phyloP scores from a whole-genome alignment of 108 stramenopile genomes.

The Skeletonema tropicum region DNA sequence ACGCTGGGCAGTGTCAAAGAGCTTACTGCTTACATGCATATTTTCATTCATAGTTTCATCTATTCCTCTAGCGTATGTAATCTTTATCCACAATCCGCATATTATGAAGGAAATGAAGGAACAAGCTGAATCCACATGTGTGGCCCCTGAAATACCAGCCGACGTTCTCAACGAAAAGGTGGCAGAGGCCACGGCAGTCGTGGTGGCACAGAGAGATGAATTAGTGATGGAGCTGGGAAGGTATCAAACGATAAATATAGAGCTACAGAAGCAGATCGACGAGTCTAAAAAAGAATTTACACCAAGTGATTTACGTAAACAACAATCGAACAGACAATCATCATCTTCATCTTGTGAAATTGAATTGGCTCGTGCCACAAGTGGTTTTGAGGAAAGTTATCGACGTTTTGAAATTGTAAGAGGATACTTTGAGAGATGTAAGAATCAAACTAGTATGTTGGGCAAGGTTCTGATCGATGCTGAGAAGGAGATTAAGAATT shows the following conservation, averaged over 20 bases:
- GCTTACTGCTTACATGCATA: neutral
- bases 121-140: neutral
- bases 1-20: neutral
- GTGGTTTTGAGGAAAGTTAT: constrained; percentile 4
- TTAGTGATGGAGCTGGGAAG: neutral
- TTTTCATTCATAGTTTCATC: constrained; percentile 1
- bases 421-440: neutral
- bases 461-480: neutral
- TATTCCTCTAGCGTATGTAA: neutral
- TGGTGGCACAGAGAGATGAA: neutral
- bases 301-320: neutral
- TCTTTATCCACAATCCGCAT: neutral
- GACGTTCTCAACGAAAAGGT: neutral
- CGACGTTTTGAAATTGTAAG: neutral
- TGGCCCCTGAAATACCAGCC: neutral
- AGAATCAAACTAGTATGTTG: neutral
- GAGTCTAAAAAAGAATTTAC: neutral
- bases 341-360: too few species aligned
- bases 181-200: neutral
- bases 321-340: too few species aligned
- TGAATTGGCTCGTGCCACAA: neutral
- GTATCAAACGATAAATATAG: neutral
- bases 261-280: neutral
- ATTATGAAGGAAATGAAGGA: neutral
- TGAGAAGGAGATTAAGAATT: neutral